These are phyloP conservation scores for Solanum verrucosum DNA, from an alignment of 257 asterid species.

Conservation along the genomic window DNA sequence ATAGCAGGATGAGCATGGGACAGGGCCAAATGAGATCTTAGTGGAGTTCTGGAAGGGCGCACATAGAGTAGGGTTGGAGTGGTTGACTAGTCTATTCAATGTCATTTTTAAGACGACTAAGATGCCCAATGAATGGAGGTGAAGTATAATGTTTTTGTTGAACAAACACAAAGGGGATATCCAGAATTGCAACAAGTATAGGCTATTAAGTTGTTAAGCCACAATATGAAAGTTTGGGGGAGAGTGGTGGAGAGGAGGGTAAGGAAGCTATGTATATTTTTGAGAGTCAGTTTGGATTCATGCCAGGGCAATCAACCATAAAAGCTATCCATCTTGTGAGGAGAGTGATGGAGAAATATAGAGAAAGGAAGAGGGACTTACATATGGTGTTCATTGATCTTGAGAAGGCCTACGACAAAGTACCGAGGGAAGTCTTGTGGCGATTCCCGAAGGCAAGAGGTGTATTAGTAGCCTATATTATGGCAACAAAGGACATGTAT, in stretches of 20 bases:
- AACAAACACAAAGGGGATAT: neutral
- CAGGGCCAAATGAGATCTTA: neutral
- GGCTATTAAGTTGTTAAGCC: neutral
- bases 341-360: neutral
- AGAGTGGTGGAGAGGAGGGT: neutral
- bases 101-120: neutral
- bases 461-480: too few relatives aligned
- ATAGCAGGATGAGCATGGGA: neutral
- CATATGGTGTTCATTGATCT: too few relatives aligned
- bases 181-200: neutral
- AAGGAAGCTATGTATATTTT: neutral
- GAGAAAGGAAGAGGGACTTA: neutral
- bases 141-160: neutral
- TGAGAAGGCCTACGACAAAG: neutral
- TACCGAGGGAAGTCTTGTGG: neutral
- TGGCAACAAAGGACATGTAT: too few relatives aligned
- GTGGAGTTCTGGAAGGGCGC: neutral
- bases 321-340: neutral
- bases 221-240: neutral
- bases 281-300: neutral
- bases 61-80: neutral
- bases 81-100: neutral
- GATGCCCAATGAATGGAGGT: neutral
- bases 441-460: too few relatives aligned
- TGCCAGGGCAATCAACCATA: neutral